These are phyloP conservation scores for Nicotiana benthamiana DNA, from an alignment of 257 asterid species.

Conservation along the genomic window DNA sequence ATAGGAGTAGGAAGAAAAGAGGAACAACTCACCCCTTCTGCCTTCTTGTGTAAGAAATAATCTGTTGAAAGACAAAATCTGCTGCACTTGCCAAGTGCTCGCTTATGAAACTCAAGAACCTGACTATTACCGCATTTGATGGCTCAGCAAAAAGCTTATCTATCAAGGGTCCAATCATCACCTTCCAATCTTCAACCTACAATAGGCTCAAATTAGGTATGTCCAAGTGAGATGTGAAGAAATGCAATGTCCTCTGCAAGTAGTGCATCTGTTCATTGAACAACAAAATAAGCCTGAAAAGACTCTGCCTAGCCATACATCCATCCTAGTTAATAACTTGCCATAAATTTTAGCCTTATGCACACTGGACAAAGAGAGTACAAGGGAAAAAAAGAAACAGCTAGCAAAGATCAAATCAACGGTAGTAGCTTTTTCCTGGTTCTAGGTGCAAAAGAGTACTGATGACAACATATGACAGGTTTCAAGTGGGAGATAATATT, in stretches of 20 bases:
- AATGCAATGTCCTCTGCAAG: background rate
- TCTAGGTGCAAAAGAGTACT: background rate
- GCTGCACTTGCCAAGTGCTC: slow-evolving; percentile 65
- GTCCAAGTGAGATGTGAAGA: background rate
- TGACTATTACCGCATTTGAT: slow-evolving; percentile 73
- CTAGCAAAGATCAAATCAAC: background rate
- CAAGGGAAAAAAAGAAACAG: background rate
- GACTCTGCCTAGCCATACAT: background rate
- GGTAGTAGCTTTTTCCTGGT: background rate
- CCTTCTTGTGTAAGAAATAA: slow-evolving; percentile 40
- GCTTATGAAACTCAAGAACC: slow-evolving; percentile 72
- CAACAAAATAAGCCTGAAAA: background rate
- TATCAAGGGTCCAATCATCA: slow-evolving; percentile 46
- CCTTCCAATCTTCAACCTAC: slow-evolving; percentile 78
- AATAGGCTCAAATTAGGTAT: slow-evolving; percentile 9
- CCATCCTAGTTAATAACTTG: background rate
- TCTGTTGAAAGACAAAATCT: slow-evolving; percentile 51
- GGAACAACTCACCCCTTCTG: slow-evolving; percentile 50
- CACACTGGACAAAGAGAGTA: background rate
- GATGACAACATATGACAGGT: background rate
- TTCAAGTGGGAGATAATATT: background rate
- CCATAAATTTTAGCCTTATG: background rate
- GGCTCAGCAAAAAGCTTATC: slow-evolving; percentile 79
- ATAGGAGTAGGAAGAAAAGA: background rate
- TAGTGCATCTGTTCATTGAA: background rate